Evolutionary conservation across 192 early-diverging fungal genomes (phyloP).

Genomic region (Umbelopsis sp.): DNA sequence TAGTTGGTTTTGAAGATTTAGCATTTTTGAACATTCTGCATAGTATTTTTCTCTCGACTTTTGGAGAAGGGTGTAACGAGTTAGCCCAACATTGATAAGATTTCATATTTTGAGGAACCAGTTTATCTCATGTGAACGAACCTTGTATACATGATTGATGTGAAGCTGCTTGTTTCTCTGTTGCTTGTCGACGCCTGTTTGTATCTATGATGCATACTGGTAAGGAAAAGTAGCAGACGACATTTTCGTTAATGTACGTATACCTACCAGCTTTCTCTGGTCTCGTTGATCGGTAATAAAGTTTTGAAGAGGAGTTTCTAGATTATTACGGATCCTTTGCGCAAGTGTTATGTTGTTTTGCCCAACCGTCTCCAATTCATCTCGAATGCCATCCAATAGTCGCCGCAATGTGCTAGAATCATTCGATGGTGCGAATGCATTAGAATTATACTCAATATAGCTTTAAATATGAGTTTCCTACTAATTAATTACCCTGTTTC

Average conservation of each 20-base stretch:
- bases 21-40: constrained; percentile 50
- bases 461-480: not conserved
- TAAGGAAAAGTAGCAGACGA: not conserved
- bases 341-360: constrained; percentile 64
- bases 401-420: constrained; percentile 51
- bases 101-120: not conserved
- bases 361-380: constrained; percentile 67
- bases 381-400: constrained; percentile 56
- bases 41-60: constrained; percentile 57
- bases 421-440: not conserved
- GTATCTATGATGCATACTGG: constrained; percentile 26
- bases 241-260: not conserved
- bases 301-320: constrained; percentile 61
- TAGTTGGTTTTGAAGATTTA: constrained; percentile 43
- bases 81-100: not conserved
- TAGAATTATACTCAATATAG: not conserved
- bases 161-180: constrained; percentile 54
- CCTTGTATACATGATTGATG: constrained; percentile 43
- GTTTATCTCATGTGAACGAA: not conserved
- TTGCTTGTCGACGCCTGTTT: constrained; percentile 48
- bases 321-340: constrained; percentile 60
- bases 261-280: constrained; percentile 54
- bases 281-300: constrained; percentile 70
- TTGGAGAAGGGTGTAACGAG: not conserved
- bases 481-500: constrained; percentile 58